Conservation (phyloP, 2,329 filamentous ascomycete species). For the Aspergillus novofumigatus region DNA sequence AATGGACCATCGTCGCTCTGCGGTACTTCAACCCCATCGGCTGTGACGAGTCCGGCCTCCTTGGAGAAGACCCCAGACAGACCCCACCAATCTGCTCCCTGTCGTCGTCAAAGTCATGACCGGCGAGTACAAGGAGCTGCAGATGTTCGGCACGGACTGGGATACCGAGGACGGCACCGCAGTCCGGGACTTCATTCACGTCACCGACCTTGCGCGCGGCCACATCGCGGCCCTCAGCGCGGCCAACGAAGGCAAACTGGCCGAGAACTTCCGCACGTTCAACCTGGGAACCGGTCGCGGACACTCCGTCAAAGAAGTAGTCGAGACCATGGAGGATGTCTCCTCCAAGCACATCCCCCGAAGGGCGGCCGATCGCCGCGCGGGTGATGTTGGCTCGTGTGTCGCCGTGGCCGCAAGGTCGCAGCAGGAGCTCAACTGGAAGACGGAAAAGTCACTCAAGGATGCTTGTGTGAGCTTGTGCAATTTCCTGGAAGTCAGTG, state of each 20-base stretch:
- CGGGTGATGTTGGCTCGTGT: constrained; percentile 38
- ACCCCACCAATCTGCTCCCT: constrained; percentile 62
- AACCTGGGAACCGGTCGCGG: constrained; percentile 38
- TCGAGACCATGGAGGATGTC: constrained; percentile 37
- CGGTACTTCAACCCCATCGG: constrained; percentile 67
- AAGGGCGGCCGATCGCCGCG: constrained; percentile 29
- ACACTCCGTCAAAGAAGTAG: constrained; percentile 36
- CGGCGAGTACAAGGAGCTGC: constrained; percentile 50
- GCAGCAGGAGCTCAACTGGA: constrained; percentile 52
- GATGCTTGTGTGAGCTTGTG: constrained; percentile 38
- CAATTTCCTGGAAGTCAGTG: constrained; percentile 33
- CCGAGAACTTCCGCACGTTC: constrained; percentile 41
- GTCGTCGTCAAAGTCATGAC: constrained; percentile 60
- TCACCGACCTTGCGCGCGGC: constrained; percentile 59
- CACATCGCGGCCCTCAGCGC: constrained; percentile 57
- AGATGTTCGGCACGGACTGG: constrained; percentile 63
- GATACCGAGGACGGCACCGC: constrained; percentile 62
- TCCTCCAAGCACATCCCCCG: constrained; percentile 31
- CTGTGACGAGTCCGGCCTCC: constrained; percentile 59
- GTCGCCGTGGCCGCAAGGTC: constrained; percentile 35
- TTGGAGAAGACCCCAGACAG: constrained; percentile 61
- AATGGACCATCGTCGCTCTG: constrained; percentile 60
- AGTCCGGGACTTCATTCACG: constrained; percentile 65
- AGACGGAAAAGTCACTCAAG: constrained; percentile 34
- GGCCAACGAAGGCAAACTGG: constrained; percentile 29